Conservation (phyloP, 345 rosid genomes). For the Balakata baccata region DNA sequence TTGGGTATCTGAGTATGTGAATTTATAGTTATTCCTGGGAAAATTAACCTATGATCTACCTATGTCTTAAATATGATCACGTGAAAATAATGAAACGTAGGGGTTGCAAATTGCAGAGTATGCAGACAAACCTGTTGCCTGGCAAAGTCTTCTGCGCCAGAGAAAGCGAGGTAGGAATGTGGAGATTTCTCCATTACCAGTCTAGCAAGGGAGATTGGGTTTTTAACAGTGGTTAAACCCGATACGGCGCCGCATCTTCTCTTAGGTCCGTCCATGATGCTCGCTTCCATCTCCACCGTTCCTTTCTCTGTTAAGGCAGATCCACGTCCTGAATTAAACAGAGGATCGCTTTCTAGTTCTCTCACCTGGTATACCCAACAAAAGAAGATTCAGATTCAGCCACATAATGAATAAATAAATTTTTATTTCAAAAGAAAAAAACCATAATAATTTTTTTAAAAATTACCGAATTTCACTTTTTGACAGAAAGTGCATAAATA, state of each 20-base stretch:
- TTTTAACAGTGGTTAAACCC: constrained; percentile 77
- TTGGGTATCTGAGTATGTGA: too few relatives aligned
- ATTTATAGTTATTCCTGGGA: too few relatives aligned
- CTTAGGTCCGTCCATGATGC: constrained; percentile 86
- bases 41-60: too few relatives aligned
- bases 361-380: constrained; percentile 43
- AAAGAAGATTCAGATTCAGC: too few relatives aligned
- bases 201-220: constrained; percentile 87
- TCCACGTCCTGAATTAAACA: constrained; percentile 94
- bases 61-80: too few relatives aligned
- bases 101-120: too few relatives aligned
- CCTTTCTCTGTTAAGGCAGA: constrained; percentile 87
- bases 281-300: constrained; percentile 97
- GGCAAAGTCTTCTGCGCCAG: constrained; percentile 91
- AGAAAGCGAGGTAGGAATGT: constrained; percentile 86
- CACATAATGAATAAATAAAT: too few relatives aligned
- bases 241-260: constrained; percentile 95
- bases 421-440: too few relatives aligned
- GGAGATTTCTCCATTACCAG: constrained; percentile 97
- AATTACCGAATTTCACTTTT: too few relatives aligned
- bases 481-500: background rate
- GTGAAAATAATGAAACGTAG: too few relatives aligned
- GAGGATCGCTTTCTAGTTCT: constrained; percentile 83
- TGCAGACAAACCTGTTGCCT: constrained; percentile 51
- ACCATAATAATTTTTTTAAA: too few relatives aligned